Base-by-base conservation (phyloP, 805 yeast genomes). In the Helenozyma baotianmanensis region DNA sequence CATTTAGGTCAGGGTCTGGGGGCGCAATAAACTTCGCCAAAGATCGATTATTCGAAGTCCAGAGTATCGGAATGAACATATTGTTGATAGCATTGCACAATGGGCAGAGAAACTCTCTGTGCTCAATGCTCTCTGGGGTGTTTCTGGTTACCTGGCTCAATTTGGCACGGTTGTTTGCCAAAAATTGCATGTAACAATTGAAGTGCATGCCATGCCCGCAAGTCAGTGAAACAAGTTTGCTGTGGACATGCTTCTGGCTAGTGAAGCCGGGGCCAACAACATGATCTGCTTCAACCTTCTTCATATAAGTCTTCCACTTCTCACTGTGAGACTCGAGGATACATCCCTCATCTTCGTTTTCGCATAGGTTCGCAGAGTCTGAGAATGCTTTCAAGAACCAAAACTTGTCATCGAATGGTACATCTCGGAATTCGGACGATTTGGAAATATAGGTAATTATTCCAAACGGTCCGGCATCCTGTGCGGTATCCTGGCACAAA, bases 131-230 rank as follows among this genome's bases (percentile, higher is more conserved):
- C 42, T 82, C 95, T 0, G 96, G 95, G 4, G 80, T 67, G 30
- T 89, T 85, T 51, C 95, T 69, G 0, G 95, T 84, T 21, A 88
- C 76, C 50, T 87, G 95, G 12, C 71, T 76, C 45, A 74, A 77
- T 11, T 80, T 70, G 6, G 68, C 58, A 32, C 74, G 63, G 26
- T 72, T 67, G n/a, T 80, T 72, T 21, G 67, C 64, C 49, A 82
- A 56, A 49, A 78, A 84, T 37, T 78, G 77, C 33, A 75, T 57
- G 48, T 80, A 82, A 53, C 98, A 90, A 12, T 74, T 68, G 40
- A 74, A 77, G 56, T 90, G 98, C 80, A 90, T 82, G 2, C 95
- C 94, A 58, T 90, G 98, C 1, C 96, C 95, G 63, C 98, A 90
- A 32, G 95, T 81, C 39, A 78, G 73, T 3, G 81, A 66, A 1